Conservation (phyloP, 257 asterid species). For the Solanum pimpinellifolium region DNA sequence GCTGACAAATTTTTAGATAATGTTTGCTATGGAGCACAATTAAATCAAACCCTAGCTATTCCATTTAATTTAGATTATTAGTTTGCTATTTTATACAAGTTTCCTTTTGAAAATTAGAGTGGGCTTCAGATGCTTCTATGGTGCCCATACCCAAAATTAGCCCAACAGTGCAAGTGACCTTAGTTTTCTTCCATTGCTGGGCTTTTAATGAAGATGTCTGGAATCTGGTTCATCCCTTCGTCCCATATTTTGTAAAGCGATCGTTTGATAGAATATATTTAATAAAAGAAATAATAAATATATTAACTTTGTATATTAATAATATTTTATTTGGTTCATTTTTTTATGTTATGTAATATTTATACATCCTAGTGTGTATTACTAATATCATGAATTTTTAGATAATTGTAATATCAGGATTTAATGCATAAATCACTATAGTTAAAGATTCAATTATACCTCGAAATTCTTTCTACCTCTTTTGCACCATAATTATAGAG, state of each 20-base stretch:
- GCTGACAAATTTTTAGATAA: no score
- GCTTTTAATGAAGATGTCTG: not conserved
- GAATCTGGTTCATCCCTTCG: not conserved
- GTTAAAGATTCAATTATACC: not conserved
- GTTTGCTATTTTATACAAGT: no score
- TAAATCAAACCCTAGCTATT: no score
- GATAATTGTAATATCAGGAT: no score
- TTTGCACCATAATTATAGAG: no score
- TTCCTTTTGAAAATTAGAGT: not conserved
- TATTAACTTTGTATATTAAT: no score
- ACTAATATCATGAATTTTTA: no score
- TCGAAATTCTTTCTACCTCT: not conserved
- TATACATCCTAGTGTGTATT: not conserved
- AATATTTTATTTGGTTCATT: no score
- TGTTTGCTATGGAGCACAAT: no score
- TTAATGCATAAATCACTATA: no score
- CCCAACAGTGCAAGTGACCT: not conserved
- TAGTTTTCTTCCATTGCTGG: not conserved
- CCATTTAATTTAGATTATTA: no score
- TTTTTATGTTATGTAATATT: not conserved
- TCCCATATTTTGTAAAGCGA: not conserved
- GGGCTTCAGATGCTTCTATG: not conserved
- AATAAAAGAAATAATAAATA: no score
- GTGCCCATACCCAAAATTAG: not conserved
- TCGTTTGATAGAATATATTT: not conserved